Evolutionary conservation across 2,329 filamentous ascomycete species (phyloP), one percentile per base, ranked within the genome.

Genomic region (Byssothecium circinans): DNA sequence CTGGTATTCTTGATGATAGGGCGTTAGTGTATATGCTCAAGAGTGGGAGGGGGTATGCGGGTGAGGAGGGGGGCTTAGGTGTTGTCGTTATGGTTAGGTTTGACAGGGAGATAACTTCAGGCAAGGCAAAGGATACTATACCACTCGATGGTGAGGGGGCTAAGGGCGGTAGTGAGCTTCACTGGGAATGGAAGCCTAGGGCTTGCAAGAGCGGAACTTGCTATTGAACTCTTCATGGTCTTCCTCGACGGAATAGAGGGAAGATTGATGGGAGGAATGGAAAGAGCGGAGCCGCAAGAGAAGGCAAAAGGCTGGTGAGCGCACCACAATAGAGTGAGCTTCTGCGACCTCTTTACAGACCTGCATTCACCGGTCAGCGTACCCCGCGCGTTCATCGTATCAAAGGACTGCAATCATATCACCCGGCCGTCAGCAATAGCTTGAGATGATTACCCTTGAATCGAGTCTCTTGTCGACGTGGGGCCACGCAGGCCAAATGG

Each of bases 21-120:
- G 64, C 56, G 20, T 44, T 72, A 1, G 62, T 72, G 1, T 71
- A 68, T 47, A 63, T 71, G 64, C 47, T 70, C 19, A 60, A 56
- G 11, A 48, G 62, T 2, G 58, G 54, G 19, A 53, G 53, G 41
- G 49, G 54, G 4, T 64, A 62, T 41, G 51, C 51, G n/a, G 52
- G 47, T 19, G 56, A 64, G 12, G 56, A 62, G 2, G 51, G 41
- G 17, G 34, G 44, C 19, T 47, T 54, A 10, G 68, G 67, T 8
- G 60, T 60, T 10, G 54, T 73, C 23, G 61, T 72, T 2, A 47
- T 68, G 5, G 41, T 73, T 1, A 61, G 63, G 41, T 73, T 73
- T 43, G 58, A 56, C 25, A 55, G 61, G 6, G 53, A 52, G 8
- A 5, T 4, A 20, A 10, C 17, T 6, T 39, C 10, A 2, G 41